Percentiles rank a stretch among this genome's conserved stretches.
Conservation (phyloP, 176 grass and related monocot species). For the Panicum miliaceum region DNA sequence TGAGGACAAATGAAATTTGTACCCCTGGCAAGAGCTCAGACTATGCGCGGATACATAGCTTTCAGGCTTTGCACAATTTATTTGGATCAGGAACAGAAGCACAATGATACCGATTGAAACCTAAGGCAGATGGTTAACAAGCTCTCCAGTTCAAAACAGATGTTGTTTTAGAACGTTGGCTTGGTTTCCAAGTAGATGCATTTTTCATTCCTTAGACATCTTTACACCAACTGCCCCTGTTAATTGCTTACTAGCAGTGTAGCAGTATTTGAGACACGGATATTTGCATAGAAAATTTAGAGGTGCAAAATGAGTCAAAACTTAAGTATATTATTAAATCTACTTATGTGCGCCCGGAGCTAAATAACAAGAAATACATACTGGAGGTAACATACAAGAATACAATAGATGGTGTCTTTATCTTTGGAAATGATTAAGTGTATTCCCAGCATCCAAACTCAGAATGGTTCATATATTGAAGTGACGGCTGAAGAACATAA, state of each 20-base stretch:
- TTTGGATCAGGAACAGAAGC: constrained; percentile 2
- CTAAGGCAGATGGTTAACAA: constrained; percentile 1
- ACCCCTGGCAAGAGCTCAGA: background rate
- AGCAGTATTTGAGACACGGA: background rate
- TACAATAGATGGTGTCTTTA: background rate
- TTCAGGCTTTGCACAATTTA: background rate
- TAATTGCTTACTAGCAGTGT: background rate
- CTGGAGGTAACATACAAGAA: background rate
- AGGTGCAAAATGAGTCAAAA: background rate
- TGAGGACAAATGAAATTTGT: background rate
- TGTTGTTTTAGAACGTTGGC: background rate
- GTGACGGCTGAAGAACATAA: background rate
- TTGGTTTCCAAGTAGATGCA: background rate
- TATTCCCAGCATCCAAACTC: background rate
- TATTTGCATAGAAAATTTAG: background rate
- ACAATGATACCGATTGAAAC: background rate
- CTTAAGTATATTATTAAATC: background rate
- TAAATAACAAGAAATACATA: background rate
- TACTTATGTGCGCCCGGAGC: background rate
- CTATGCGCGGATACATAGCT: background rate
- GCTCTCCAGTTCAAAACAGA: background rate
- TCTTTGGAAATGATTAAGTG: background rate
- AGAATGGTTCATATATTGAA: background rate
- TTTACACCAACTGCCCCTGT: background rate
- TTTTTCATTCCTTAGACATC: background rate